Evolutionary conservation across 2,329 filamentous ascomycete genomes (phyloP).

Genomic region (Thielaviopsis populi): DNA sequence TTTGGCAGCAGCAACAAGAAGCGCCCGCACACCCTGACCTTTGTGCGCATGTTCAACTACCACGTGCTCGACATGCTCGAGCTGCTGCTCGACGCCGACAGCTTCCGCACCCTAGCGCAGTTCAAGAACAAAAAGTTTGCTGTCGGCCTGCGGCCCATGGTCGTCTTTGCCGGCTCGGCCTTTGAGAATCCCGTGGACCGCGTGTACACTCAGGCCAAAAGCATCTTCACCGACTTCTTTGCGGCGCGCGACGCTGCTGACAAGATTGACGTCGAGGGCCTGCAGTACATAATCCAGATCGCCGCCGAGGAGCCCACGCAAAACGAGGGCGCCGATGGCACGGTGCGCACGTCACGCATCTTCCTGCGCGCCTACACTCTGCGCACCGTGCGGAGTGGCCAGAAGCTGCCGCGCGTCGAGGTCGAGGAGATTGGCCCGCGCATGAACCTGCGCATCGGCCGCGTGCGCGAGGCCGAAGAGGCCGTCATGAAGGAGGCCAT

Average conservation of each 20-base stretch:
- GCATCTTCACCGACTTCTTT: slow-evolving; percentile 80
- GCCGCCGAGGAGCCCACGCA: slow-evolving; percentile 50
- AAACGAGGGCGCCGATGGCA: slow-evolving; percentile 28
- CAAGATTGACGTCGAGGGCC: slow-evolving; percentile 84
- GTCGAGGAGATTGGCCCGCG: slow-evolving; percentile 90
- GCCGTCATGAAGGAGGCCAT: slow-evolving; percentile 77
- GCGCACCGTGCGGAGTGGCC: slow-evolving; percentile 69
- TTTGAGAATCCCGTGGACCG: slow-evolving; percentile 71
- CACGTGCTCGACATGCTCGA: slow-evolving; percentile 93
- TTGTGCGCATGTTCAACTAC: slow-evolving; percentile 69
- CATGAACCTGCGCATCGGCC: slow-evolving; percentile 79
- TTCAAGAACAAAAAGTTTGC: slow-evolving; percentile 66
- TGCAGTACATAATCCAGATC: slow-evolving; percentile 80
- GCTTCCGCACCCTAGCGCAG: slow-evolving; percentile 52
- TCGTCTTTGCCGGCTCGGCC: slow-evolving; percentile 76
- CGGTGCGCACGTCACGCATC: slow-evolving; percentile 35
- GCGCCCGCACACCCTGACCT: slow-evolving; percentile 76
- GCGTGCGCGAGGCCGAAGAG: slow-evolving; percentile 63
- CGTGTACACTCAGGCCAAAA: slow-evolving; percentile 75
- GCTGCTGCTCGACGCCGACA: slow-evolving; percentile 62
- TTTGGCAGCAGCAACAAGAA: slow-evolving; percentile 86
- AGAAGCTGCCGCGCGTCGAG: slow-evolving; percentile 78
- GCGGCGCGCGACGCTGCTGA: slow-evolving; percentile 57
- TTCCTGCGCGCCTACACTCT: slow-evolving; percentile 73
- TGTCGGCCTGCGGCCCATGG: slow-evolving; percentile 73